Conservation (phyloP, 306 rosid species). For the Dalbergia cultrata region DNA sequence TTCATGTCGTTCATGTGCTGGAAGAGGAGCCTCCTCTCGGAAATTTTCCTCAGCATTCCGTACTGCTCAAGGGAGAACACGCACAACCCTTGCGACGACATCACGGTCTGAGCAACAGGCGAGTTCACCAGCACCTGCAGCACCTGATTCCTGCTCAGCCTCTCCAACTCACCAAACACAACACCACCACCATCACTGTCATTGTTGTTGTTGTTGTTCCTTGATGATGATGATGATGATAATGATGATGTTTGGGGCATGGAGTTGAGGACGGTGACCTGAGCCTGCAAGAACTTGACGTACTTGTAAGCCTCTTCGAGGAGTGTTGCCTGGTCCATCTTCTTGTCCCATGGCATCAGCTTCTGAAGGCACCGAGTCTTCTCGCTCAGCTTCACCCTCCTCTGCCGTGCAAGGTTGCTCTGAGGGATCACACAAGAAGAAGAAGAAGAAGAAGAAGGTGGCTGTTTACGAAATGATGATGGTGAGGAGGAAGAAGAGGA, state of each 20-base stretch:
- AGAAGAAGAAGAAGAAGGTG: constrained; percentile 1
- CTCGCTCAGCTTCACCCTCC: constrained; percentile 82
- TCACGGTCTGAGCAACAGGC: constrained; percentile 74
- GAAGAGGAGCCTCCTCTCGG: constrained; percentile 32
- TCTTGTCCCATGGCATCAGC: constrained; percentile 86
- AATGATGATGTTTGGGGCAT: constrained; percentile 63
- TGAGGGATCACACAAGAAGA: constrained; percentile 47
- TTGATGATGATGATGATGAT: background rate
- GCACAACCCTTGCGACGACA: constrained; percentile 68
- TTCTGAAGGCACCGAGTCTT: constrained; percentile 82
- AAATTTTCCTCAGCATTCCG: constrained; percentile 46
- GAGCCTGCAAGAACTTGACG: constrained; percentile 82
- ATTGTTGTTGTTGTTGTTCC: background rate
- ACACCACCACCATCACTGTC: background rate
- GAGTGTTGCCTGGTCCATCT: constrained; percentile 86
- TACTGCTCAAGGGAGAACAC: constrained; percentile 77
- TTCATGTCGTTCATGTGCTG: background rate
- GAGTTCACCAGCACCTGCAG: constrained; percentile 82
- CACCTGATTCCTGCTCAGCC: constrained; percentile 70
- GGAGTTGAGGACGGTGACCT: constrained; percentile 59
- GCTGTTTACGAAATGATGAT: background rate
- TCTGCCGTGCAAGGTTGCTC: constrained; percentile 63
- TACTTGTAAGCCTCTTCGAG: constrained; percentile 72
- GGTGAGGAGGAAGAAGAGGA: background rate
- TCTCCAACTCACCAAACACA: constrained; percentile 57